These are phyloP conservation scores for Xylaria sp. DNA, from an alignment of 2,329 filamentous ascomycete species.

Conservation along the genomic window DNA sequence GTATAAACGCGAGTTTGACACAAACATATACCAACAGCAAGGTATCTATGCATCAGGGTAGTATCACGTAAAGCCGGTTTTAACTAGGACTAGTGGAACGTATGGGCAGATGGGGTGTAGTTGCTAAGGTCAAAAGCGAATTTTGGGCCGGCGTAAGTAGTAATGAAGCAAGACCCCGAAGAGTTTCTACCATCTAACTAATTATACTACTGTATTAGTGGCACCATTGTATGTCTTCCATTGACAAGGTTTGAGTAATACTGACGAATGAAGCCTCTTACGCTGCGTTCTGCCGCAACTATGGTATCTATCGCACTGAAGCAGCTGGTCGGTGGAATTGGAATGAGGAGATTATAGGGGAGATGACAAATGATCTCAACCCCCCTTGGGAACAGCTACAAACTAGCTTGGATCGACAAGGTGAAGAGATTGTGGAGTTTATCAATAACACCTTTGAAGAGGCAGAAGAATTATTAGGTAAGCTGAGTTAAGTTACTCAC, in stretches of 20 bases:
- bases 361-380: slow-evolving; percentile 52
- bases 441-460: slow-evolving; percentile 38
- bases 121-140: slow-evolving; percentile 46
- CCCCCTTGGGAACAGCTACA: slow-evolving; percentile 50
- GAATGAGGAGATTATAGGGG: slow-evolving; percentile 58
- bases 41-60: slow-evolving; percentile 9
- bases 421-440: slow-evolving; percentile 18
- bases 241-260: slow-evolving; percentile 55
- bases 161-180: neutral
- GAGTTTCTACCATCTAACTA: slow-evolving; percentile 16
- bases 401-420: slow-evolving; percentile 21
- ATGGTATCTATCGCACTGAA: slow-evolving; percentile 52
- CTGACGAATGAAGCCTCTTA: slow-evolving; percentile 47
- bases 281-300: slow-evolving; percentile 57
- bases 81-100: slow-evolving; percentile 18
- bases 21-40: slow-evolving; percentile 13
- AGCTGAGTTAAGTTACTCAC: neutral
- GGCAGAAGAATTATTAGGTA: slow-evolving; percentile 29
- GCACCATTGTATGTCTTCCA: slow-evolving; percentile 26
- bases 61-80: neutral
- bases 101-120: slow-evolving; percentile 45
- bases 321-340: slow-evolving; percentile 51
- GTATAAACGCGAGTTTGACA: slow-evolving; percentile 27
- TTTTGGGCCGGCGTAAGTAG: slow-evolving; percentile 54
- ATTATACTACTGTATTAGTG: slow-evolving; percentile 24